Evolutionary conservation across 805 yeast species (phyloP).

Genomic region (Suhomyces xylopsoci): DNA sequence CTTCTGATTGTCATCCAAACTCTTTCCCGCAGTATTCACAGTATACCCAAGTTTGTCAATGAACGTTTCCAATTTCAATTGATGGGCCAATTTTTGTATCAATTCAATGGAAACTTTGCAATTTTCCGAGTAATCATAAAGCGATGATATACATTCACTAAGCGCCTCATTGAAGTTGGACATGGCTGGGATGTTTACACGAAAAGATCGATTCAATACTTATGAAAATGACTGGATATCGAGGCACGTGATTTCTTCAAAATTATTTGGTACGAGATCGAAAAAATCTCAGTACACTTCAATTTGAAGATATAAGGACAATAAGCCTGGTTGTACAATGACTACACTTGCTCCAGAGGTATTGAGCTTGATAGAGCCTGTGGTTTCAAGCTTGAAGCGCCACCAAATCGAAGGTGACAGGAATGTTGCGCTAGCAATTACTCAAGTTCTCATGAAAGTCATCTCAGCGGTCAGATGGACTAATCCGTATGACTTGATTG

Average conservation of each 20-base stretch:
- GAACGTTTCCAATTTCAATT: conserved; percentile 39
- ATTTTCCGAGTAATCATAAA: conserved; percentile 31
- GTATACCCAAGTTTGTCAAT: conserved; percentile 35
- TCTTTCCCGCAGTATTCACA: not conserved
- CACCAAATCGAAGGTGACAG: conserved; percentile 81
- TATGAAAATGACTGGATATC: not conserved
- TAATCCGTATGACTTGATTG: conserved; percentile 67
- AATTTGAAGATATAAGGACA: not conserved
- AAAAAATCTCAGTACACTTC: not conserved
- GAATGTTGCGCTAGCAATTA: conserved; percentile 79
- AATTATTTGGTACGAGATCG: not conserved
- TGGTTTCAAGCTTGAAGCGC: conserved; percentile 62
- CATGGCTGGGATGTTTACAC: conserved; percentile 1
- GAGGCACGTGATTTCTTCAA: conserved; percentile 6
- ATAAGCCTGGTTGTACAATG: not conserved
- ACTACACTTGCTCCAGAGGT: conserved; percentile 27
- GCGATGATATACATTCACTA: conserved; percentile 18
- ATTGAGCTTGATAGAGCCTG: conserved; percentile 34
- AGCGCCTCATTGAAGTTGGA: conserved; percentile 17
- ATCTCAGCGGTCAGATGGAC: conserved; percentile 89
- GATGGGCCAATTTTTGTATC: conserved; percentile 39
- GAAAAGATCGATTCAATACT: not conserved
- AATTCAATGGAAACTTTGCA: conserved; percentile 35
- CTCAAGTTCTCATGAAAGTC: conserved; percentile 82
- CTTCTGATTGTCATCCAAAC: conserved; percentile 7